phyloP scores from a whole-genome alignment of 1,284 basidiomycete species.

The Pholiota adiposa region DNA sequence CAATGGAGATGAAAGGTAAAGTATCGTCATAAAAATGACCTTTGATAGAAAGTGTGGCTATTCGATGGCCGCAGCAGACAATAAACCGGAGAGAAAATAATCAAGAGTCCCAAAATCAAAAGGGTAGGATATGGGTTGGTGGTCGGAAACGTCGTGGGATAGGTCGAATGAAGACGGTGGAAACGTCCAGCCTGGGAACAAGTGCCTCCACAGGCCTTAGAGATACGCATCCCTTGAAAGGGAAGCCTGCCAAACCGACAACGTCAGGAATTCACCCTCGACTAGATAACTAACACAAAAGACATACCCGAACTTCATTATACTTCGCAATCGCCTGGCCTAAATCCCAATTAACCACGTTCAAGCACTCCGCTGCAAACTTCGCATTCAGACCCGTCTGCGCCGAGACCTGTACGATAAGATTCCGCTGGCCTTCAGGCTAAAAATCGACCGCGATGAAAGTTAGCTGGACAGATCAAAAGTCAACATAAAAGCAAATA shows the following conservation, averaged over 20 bases:
- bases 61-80: slow-evolving; percentile 1
- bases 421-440: slow-evolving; percentile 69
- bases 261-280: background rate
- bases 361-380: slow-evolving; percentile 82
- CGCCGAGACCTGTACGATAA: slow-evolving; percentile 70
- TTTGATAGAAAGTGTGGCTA: slow-evolving; percentile 5
- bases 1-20: no score
- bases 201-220: background rate
- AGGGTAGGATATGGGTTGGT: no score
- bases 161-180: background rate
- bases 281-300: background rate
- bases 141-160: background rate
- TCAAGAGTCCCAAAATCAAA: no score
- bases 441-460: slow-evolving; percentile 29
- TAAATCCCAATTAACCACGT: slow-evolving; percentile 81
- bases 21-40: no score
- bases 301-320: slow-evolving; percentile 74
- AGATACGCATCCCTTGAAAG: slow-evolving; percentile 20
- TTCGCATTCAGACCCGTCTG: slow-evolving; percentile 77
- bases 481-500: background rate
- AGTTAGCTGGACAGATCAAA: slow-evolving; percentile 3
- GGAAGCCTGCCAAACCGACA: slow-evolving; percentile 12
- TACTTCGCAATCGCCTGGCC: slow-evolving; percentile 81
- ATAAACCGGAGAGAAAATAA: no score
- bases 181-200: background rate